Base-by-base conservation (phyloP, 805 yeast species). In the Tetrapisispora fleetii region DNA sequence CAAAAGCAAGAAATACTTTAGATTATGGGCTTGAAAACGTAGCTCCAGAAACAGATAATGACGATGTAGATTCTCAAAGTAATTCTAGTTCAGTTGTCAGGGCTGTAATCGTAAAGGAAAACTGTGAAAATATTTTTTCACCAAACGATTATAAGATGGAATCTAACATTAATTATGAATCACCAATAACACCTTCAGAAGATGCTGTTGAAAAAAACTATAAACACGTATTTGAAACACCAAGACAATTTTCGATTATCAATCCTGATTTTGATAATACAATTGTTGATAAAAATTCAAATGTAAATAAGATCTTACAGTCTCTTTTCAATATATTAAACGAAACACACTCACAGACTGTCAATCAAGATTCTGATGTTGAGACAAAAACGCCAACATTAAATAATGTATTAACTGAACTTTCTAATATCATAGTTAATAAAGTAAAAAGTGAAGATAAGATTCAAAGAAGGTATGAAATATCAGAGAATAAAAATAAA, bases 171-270 rank as follows among this genome's bases (percentile, higher is more conserved):
- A 45, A 52, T 4, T 49, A 50, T 27, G 57, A 54, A 21, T 55
- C 59, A 13, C 60, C 60, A 3, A 21, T 52, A 40, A 58, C 60
- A 1, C 58, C 59, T 13, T 52, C 49, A 2, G 57, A 51, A 13
- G 54, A 49, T 17, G 51, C 42, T 1, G 16, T 33, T 10, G 32
- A 50, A 30, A 32, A 50, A 43, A 58, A 59, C 6, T 60, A 60
- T 41, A 58, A 56, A 16, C 54, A 48, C 45, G 62, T 59, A 16
- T 60, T 57, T 48, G 60, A 59, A 14, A 51, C 54, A 2, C 59
- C 58, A 27, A 49, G 48, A 41, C 48, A 50, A 17, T 50, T 36
- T 37, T 21, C 50, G 17, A 35, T 41, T 37, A 45, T 46, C 33
- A 49, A 46, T 32, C 41, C 48, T 27, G 36, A 40, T 13, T 42